phyloP scores from a whole-genome alignment of 2,329 filamentous ascomycete genomes.

The Aspergillus intermedius region DNA sequence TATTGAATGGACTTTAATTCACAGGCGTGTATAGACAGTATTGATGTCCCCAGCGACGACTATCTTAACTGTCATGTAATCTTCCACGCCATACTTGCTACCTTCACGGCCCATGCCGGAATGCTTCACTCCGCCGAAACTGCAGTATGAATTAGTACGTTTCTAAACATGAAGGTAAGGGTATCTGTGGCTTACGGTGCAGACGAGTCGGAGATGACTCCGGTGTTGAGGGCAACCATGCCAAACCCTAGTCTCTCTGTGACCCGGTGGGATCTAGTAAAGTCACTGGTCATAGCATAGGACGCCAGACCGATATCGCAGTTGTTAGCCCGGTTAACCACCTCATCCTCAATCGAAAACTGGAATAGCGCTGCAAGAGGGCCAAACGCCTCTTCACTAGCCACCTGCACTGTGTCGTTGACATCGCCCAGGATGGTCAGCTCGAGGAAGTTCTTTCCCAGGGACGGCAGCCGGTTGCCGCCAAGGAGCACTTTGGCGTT shows the following conservation, averaged over 20 bases:
- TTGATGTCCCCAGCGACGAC: conserved; percentile 9
- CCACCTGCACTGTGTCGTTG: conserved; percentile 71
- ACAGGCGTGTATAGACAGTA: background rate
- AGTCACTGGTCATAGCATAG: conserved; percentile 70
- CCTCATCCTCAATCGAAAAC: conserved; percentile 79
- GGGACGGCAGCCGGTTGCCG: conserved; percentile 62
- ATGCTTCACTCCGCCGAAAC: conserved; percentile 72
- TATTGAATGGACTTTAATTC: background rate
- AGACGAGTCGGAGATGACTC: conserved; percentile 46
- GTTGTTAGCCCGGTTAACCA: conserved; percentile 69
- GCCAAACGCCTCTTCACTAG: conserved; percentile 84
- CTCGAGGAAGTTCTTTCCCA: conserved; percentile 78
- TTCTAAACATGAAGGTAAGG: no score
- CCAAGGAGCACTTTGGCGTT: conserved; percentile 47
- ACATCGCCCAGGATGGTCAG: conserved; percentile 82
- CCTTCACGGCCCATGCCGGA: conserved; percentile 72
- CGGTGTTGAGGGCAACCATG: conserved; percentile 60
- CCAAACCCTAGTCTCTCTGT: conserved; percentile 45
- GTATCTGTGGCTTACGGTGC: conserved; percentile 25
- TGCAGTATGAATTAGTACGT: conserved; percentile 4
- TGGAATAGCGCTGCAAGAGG: conserved; percentile 80
- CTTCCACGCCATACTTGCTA: conserved; percentile 64
- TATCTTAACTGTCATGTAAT: conserved; percentile 65
- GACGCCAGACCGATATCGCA: conserved; percentile 78
- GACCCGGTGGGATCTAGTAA: conserved; percentile 50